Evolutionary conservation across 2,329 filamentous ascomycete genomes (phyloP).

Genomic region (Penicillium griseofulvum): DNA sequence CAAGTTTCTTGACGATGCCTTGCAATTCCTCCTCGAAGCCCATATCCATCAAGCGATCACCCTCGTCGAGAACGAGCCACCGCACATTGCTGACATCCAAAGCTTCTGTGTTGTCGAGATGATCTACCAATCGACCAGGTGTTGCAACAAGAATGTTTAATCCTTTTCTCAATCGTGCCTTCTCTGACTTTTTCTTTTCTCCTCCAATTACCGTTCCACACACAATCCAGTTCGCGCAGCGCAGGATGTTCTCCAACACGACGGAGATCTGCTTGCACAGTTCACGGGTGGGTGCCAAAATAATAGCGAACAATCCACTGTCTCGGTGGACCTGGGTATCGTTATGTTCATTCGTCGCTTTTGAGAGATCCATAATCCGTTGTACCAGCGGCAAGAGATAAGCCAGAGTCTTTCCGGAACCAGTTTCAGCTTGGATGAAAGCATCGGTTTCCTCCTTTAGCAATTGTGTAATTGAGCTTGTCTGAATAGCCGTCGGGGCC

Average conservation of each 20-base stretch:
- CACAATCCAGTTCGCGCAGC: constrained; percentile 92
- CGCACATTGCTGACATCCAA: constrained; percentile 84
- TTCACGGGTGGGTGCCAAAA: constrained; percentile 92
- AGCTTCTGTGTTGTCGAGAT: constrained; percentile 86
- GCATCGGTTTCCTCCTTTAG: constrained; percentile 80
- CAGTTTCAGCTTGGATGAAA: constrained; percentile 95
- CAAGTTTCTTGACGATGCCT: constrained; percentile 77
- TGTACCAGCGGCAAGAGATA: constrained; percentile 92
- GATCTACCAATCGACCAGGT: constrained; percentile 84
- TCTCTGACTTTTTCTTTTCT: constrained; percentile 77
- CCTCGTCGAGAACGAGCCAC: constrained; percentile 94
- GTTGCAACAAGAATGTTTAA: constrained; percentile 95
- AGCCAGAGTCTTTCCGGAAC: constrained; percentile 95
- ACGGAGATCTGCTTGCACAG: constrained; percentile 88
- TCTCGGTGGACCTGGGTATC: constrained; percentile 68
- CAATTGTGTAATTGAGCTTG: constrained; percentile 78
- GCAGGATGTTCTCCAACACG: constrained; percentile 79
- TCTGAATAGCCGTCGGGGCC: constrained; percentile 91
- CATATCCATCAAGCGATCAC: constrained; percentile 96
- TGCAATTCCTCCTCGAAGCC: constrained; percentile 94
- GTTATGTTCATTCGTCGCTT: constrained; percentile 39
- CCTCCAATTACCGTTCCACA: constrained; percentile 77
- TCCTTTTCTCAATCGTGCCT: constrained; percentile 88
- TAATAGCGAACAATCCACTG: constrained; percentile 86
- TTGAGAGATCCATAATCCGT: constrained; percentile 73